These are phyloP conservation scores for Globomyces pollinis-pini DNA, from an alignment of 192 early-diverging fungal species.

Conservation along the genomic window DNA sequence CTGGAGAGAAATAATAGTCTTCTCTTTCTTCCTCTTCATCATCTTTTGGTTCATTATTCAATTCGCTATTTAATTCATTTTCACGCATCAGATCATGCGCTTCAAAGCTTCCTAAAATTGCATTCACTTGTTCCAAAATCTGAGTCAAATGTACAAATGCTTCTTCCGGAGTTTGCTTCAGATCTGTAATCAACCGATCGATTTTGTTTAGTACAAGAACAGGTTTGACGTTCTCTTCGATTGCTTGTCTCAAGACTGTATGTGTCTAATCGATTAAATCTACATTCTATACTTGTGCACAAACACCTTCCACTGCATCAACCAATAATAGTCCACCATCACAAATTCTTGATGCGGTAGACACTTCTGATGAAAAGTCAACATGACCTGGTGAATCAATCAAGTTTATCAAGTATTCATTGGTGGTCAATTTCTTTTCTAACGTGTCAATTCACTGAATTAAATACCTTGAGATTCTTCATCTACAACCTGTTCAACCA, in stretches of 20 bases:
- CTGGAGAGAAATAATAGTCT: constrained; percentile 91
- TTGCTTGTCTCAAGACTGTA: constrained; percentile 91
- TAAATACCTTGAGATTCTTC: not conserved
- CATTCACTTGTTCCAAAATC: constrained; percentile 96
- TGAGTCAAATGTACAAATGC: constrained; percentile 88
- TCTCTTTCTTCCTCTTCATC: constrained; percentile 60
- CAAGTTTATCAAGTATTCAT: constrained; percentile 88
- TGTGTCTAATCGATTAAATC: constrained; percentile 58
- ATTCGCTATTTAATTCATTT: constrained; percentile 47
- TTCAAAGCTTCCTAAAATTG: constrained; percentile 89
- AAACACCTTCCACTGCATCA: constrained; percentile 97
- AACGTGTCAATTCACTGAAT: too few species aligned
- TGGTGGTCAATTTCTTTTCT: constrained; percentile 9
- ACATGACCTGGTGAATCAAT: constrained; percentile 99
- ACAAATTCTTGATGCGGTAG: constrained; percentile 92
- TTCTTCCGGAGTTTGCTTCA: constrained; percentile 84
- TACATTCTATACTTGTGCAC: constrained; percentile 52
- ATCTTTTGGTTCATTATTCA: constrained; percentile 16
- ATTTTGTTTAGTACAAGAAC: constrained; percentile 98
- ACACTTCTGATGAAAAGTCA: constrained; percentile 98
- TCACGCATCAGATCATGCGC: constrained; percentile 79
- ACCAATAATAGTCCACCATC: constrained; percentile 94
- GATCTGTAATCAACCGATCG: constrained; percentile 88
- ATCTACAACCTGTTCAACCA: constrained; percentile 31
- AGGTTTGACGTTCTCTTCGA: constrained; percentile 82